phyloP scores from a whole-genome alignment of 1,284 basidiomycete species.

The Sanghuangporus baumii region DNA sequence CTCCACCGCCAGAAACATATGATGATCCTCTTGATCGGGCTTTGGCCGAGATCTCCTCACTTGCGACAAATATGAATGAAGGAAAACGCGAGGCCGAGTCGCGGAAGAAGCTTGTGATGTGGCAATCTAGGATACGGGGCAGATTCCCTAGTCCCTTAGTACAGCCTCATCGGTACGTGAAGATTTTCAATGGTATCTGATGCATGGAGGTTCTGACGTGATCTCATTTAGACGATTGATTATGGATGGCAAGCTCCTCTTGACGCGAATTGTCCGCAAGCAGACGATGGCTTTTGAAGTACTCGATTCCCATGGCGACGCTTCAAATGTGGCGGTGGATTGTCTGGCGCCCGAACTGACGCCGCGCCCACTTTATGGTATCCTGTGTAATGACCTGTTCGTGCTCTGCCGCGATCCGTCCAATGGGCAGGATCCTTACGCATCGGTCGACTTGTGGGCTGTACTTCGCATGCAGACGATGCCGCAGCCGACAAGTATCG shows the following conservation, averaged over 20 bases:
- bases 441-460: constrained; percentile 83
- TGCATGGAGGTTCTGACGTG: constrained; percentile 15
- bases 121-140: constrained; percentile 90
- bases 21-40: constrained; percentile 85
- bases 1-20: constrained; percentile 70
- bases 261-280: constrained; percentile 89
- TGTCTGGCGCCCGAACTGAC: constrained; percentile 80
- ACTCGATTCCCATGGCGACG: constrained; percentile 68
- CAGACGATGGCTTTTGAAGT: constrained; percentile 80
- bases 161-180: constrained; percentile 84
- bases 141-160: constrained; percentile 94
- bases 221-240: constrained; percentile 62
- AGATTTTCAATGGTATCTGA: constrained; percentile 3
- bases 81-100: constrained; percentile 93
- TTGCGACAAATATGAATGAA: constrained; percentile 95
- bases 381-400: constrained; percentile 89
- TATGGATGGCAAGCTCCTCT: constrained; percentile 78
- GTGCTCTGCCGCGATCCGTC: constrained; percentile 83
- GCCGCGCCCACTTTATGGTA: constrained; percentile 67
- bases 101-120: constrained; percentile 79
- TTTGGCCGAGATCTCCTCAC: constrained; percentile 74
- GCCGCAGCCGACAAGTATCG: constrained; percentile 85
- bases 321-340: constrained; percentile 81
- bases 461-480: constrained; percentile 89
- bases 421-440: constrained; percentile 66